Evolutionary conservation across 768 basidiomycete genomes (phyloP), one percentile per base, ranked within the genome.

Genomic region (Pulveroboletus ravenelii): DNA sequence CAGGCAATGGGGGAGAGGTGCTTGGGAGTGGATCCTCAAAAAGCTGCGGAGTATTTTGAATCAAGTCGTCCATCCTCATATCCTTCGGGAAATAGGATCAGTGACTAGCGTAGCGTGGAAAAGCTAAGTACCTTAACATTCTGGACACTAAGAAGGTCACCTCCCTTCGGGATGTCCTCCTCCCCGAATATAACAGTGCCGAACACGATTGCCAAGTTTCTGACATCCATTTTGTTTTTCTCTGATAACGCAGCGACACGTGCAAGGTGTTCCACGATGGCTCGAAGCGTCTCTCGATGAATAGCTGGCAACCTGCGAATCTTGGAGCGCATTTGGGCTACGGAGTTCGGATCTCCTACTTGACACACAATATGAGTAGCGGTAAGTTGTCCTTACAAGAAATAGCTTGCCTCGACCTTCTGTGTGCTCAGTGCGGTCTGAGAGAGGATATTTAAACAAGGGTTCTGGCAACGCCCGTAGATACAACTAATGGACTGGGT

Each of bases 181-280:
- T 94, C 91, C 6, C 93, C 93, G 57, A 96, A 93, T 41, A 96
- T 81, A 20, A 92, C 90, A 9, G 83, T 76, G 17, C 87, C 87
- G 70, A 95, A 94, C 4, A 93, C 85, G 41, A 96, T 93, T 3
- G 92, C 89, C 20, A 96, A 73, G 62, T 95, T 96, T 74, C 86
- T 92, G 3, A 85, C 75, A 60, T 93, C 93, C 93, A 96, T 96
- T 69, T 94, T 95, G 64, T 94, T 96, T 63, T 79, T 83, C 25
- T 85, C 82, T 18, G 76, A 74, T 32, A 74, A 74, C 5, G 82
- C 71, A 3, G 82, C 78, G 13, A 96, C 82, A 13, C 85, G 78
- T 3, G 84, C 73, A 15, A 96, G 78, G 66, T 95, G 93, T 55
- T 94, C 93, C 17, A 94, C 67, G 25, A 94, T 63, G 9, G 84